These are phyloP conservation scores for Exutisphaerella laricina DNA, from an alignment of 2,329 filamentous ascomycete genomes.

Conservation along the genomic window DNA sequence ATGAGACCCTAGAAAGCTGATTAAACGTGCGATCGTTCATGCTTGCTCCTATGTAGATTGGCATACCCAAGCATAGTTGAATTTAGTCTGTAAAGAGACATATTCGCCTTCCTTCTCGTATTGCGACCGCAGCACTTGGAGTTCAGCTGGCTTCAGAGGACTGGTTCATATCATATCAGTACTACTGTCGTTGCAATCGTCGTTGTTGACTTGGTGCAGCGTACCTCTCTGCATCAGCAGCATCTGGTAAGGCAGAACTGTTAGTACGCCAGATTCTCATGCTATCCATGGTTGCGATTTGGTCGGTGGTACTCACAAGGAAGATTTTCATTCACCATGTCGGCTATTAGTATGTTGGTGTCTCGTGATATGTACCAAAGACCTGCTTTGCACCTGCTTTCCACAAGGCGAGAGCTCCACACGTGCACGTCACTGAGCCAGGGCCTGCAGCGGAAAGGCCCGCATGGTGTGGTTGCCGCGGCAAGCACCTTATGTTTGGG, in stretches of 20 bases:
- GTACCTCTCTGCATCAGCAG: constrained; percentile 93
- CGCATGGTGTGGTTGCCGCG: constrained; percentile 5
- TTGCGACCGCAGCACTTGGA: constrained; percentile 85
- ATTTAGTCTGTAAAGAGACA: constrained; percentile 95
- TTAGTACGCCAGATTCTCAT: constrained; percentile 21
- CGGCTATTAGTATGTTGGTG: constrained; percentile 1
- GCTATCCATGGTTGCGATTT: not conserved
- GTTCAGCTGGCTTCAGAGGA: constrained; percentile 83
- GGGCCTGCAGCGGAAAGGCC: not conserved
- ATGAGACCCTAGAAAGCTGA: constrained; percentile 67
- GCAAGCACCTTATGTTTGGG: constrained; percentile 5
- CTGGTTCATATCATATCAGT: constrained; percentile 40
- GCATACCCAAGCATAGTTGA: constrained; percentile 96
- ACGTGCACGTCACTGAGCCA: constrained; percentile 2
- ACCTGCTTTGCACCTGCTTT: constrained; percentile 5
- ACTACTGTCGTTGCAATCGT: not conserved
- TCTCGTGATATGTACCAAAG: constrained; percentile 3
- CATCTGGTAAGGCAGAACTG: constrained; percentile 56
- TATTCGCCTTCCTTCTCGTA: constrained; percentile 98
- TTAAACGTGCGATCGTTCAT: too few relatives aligned
- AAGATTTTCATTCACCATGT: constrained; percentile 43
- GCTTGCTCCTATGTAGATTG: too few relatives aligned
- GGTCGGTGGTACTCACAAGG: constrained; percentile 39
- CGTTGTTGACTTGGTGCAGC: constrained; percentile 15
- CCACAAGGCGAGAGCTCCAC: not conserved